Conservation (phyloP, 805 yeast genomes). For the Sporopachydermia quercuum region DNA sequence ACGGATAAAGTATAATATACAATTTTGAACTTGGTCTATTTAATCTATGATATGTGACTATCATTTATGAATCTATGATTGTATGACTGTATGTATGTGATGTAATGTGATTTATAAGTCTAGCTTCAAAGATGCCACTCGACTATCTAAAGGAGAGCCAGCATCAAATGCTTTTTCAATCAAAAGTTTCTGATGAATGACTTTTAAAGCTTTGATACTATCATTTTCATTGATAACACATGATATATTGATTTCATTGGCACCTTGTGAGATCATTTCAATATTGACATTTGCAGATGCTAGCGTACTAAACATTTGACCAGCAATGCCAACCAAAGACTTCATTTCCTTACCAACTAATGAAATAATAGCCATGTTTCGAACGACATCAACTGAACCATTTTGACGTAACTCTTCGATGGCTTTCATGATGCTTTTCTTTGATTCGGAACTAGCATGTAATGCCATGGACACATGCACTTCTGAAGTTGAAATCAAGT, state of each 20-base stretch:
- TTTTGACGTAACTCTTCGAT: conserved; percentile 61
- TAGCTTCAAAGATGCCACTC: neutral
- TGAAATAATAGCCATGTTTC: conserved; percentile 81
- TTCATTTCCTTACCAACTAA: conserved; percentile 96
- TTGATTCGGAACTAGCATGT: conserved; percentile 41
- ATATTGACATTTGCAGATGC: conserved; percentile 88
- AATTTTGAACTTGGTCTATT: no score
- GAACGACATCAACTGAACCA: conserved; percentile 82
- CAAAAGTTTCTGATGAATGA: conserved; percentile 66
- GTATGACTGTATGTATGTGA: no score
- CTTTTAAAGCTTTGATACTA: conserved; percentile 71
- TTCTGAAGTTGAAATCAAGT: conserved; percentile 90
- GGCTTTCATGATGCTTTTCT: conserved; percentile 48
- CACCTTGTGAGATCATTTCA: conserved; percentile 98
- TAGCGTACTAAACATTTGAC: conserved; percentile 86
- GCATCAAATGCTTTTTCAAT: conserved; percentile 23
- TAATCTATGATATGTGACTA: no score
- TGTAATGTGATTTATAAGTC: neutral
- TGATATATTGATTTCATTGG: conserved; percentile 91
- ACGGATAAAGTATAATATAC: no score
- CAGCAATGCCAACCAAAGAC: conserved; percentile 92
- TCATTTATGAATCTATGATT: no score
- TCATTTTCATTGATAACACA: conserved; percentile 83
- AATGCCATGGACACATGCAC: conserved; percentile 98
- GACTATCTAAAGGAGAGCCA: neutral